Percentiles rank a stretch among this genome's conserved stretches.
phyloP scores from a whole-genome alignment of 108 stramenopile genomes.

The Heterococcus sp. region DNA sequence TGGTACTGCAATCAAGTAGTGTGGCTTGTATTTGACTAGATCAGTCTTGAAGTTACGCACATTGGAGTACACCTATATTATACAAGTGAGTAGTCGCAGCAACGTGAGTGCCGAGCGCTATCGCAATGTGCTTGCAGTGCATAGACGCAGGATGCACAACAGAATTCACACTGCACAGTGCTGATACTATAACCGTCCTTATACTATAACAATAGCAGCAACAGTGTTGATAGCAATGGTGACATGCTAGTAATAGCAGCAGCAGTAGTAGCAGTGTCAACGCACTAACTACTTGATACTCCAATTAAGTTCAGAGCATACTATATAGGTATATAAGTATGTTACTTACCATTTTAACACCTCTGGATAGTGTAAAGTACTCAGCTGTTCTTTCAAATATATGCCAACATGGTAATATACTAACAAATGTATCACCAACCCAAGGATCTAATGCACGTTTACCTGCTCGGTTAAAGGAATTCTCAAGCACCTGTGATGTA shows the following conservation, averaged over 20 bases:
- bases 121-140: too few relatives aligned
- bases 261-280: too few relatives aligned
- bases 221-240: too few relatives aligned
- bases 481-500: slow-evolving; percentile 2
- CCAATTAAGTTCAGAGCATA: too few relatives aligned
- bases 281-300: too few relatives aligned
- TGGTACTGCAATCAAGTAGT: slow-evolving; percentile 87
- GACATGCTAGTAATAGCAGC: too few relatives aligned
- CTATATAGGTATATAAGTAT: too few relatives aligned
- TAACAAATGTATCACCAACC: slow-evolving; percentile 38
- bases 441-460: slow-evolving; percentile 14
- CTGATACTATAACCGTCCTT: too few relatives aligned
- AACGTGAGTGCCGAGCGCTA: not conserved
- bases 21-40: slow-evolving; percentile 81
- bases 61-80: slow-evolving; percentile 65
- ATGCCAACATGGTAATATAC: slow-evolving; percentile 47
- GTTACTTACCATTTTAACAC: slow-evolving; percentile 18
- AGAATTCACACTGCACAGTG: too few relatives aligned
- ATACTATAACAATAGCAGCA: too few relatives aligned
- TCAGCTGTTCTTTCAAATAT: slow-evolving; percentile 48
- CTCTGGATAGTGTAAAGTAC: slow-evolving; percentile 32
- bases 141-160: too few relatives aligned
- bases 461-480: slow-evolving; percentile 11
- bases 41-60: slow-evolving; percentile 85
- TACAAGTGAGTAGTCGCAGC: not conserved